Evolutionary conservation across 2,329 filamentous ascomycete genomes (phyloP), one percentile per base, ranked within the genome.

Genomic region (Aspergillus puulaauensis): DNA sequence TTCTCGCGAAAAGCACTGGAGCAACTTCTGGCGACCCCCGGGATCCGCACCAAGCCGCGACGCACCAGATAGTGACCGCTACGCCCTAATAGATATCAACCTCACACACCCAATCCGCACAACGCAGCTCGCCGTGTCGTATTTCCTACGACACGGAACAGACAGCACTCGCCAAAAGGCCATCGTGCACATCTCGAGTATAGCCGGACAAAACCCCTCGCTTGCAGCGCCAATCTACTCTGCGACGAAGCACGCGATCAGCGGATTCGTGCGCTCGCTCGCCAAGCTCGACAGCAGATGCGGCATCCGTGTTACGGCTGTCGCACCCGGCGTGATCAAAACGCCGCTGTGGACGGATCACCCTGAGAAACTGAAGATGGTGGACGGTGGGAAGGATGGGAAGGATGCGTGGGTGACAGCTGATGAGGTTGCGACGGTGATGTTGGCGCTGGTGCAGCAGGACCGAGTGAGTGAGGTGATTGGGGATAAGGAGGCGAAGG

Each of bases 311-410:
- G 83, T 87, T 15, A 85, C 83, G 19, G 83, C 79, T 6, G 83
- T 87, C 3, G 83, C 83, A 15, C 85, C 85, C 0, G 85, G 84
- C 0, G 70, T 86, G 1, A 84, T 87, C 63, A 84, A 81, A 60
- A 87, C 85, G 12, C 85, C 85, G 6, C 70, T 87, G 5, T 87
- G 83, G 83, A 84, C 80, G 0, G 84, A 86, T 3, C 78, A 86
- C 62, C 82, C 83, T 0, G 84, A 87, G 68, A 87, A 87, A 67
- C 52, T 86, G 64, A 74, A 73, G 57, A 79, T 82, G 61, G 58
- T 86, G 0, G 76, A 80, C 39, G 72, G 77, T 31, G 69, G 65
- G 8, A 68, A 70, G 14, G 84, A 86, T 31, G 69, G 65, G 8
- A 68, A 70, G 14, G 84, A 86, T 64, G 75, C 70, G 58, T 87